Conservation (phyloP, 495 filamentous ascomycete species). For the Trypethelium eluteriae region DNA sequence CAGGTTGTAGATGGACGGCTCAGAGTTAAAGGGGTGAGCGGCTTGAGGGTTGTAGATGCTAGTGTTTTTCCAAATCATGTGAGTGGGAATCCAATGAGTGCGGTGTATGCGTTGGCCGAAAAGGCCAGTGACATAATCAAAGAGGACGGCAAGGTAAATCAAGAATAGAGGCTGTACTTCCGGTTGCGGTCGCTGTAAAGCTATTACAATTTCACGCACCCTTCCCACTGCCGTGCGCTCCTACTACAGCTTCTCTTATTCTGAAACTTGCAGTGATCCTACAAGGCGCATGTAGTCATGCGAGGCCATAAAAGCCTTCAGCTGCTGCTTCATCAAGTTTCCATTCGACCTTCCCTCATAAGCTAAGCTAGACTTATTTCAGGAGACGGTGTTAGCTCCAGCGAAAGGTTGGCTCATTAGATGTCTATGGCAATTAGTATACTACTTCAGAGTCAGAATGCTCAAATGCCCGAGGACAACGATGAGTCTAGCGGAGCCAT, state of each 20-base stretch:
- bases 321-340: too few species aligned
- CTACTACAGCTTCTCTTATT: background rate
- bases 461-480: background rate
- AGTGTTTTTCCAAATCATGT: slow-evolving; percentile 24
- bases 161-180: background rate
- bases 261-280: too few species aligned
- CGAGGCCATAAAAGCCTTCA: too few species aligned
- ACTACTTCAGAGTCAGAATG: background rate
- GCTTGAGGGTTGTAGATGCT: slow-evolving; percentile 24
- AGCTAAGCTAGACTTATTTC: background rate
- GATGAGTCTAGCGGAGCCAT: background rate
- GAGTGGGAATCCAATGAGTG: slow-evolving; percentile 17
- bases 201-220: background rate
- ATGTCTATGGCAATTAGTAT: background rate
- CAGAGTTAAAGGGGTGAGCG: slow-evolving; percentile 19
- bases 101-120: slow-evolving; percentile 24
- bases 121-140: slow-evolving; percentile 14
- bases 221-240: background rate
- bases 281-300: too few species aligned
- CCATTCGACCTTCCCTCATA: background rate
- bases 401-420: background rate
- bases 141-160: background rate
- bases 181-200: background rate
- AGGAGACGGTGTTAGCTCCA: background rate
- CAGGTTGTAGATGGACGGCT: slow-evolving; percentile 20